Conservation (phyloP, 139 green algal genomes). For the Coelastrella sp. region DNA sequence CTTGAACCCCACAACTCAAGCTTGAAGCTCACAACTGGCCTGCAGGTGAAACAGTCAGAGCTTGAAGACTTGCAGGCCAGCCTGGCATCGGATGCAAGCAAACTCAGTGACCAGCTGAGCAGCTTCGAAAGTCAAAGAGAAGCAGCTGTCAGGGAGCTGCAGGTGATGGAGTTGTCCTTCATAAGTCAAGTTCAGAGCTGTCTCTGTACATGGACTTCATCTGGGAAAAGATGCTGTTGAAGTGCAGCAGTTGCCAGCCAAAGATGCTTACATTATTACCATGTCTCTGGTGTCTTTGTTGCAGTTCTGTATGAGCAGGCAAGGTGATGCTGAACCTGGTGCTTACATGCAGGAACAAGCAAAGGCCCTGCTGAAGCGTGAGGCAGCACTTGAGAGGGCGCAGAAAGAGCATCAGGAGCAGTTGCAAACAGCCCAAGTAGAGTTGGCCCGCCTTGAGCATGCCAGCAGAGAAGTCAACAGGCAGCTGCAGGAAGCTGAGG, state of each 20-base stretch:
- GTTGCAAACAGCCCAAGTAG: neutral
- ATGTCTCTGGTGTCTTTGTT: too few relatives aligned
- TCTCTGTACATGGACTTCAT: too few relatives aligned
- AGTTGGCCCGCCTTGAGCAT: constrained; percentile 26
- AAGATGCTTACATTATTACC: too few relatives aligned
- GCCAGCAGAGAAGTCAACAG: neutral
- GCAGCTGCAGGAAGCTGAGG: constrained; percentile 40
- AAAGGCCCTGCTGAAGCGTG: neutral
- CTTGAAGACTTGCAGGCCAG: constrained; percentile 40
- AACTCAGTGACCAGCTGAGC: constrained; percentile 22
- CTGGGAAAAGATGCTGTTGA: too few relatives aligned
- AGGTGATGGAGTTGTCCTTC: neutral
- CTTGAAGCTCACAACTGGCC: neutral
- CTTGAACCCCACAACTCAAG: too few relatives aligned
- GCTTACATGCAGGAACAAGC: neutral
- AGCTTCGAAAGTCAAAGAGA: constrained; percentile 13
- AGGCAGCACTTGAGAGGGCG: neutral
- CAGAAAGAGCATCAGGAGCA: constrained; percentile 24
- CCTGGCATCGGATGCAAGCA: constrained; percentile 11
- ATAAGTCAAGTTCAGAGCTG: neutral
- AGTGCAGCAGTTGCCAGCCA: too few relatives aligned
- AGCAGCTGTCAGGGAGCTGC: constrained; percentile 25
- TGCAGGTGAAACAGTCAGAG: constrained; percentile 16
- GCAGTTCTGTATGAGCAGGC: neutral
- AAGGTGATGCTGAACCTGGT: neutral